Base-by-base conservation (phyloP, 306 rosid species). In the Rubus parviflorus region DNA sequence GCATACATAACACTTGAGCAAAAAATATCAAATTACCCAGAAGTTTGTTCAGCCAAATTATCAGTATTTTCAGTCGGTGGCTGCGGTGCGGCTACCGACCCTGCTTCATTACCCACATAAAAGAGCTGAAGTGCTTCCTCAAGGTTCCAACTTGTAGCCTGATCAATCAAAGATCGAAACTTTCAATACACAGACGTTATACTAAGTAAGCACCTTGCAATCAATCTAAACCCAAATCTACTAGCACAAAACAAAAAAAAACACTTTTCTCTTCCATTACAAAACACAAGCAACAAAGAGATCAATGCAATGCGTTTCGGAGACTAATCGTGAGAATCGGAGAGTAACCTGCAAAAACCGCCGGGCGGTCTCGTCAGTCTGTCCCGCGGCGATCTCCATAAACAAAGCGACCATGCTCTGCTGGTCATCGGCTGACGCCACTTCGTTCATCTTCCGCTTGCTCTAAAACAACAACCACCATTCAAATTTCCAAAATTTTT, bases 131-230 rank as follows among this genome's bases (percentile, higher is more conserved):
- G 87, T 61, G 98, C 99, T 30, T 96, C 99, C 75, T 96, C 99
- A 15, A 96, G 97, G 66, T 84, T 87, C 99, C 99, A 96, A 78
- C 93, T 88, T 6, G 99, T 96, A 5, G 99, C 99, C 99, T 96
- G 75, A 79, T 67, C 73, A 73, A 15, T 61, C 38, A 83, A 79
- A 73, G 77, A 77, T 25, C 51, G 45, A 46, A 75, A 58, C 74
- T 80, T 77, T 83, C 71, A 73, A 20, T 43, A 25, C 37, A 48
- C 37, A 64, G 16, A 38, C 68, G 12, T 42, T 22, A 7, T 19
- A 17, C 71, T 17, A 3, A 56, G 8, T 15, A 23, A 76, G 2
- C 17, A 48, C 37, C 46, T 49, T 52, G 10, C 62, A 45, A 66
- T 15, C 48, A 22, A 38, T 42, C 5, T 10, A 42, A 51, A 66